Evolutionary conservation across 768 basidiomycete species (phyloP), one percentile per base, ranked within the genome.

Genomic region (Gyrodon lividus): DNA sequence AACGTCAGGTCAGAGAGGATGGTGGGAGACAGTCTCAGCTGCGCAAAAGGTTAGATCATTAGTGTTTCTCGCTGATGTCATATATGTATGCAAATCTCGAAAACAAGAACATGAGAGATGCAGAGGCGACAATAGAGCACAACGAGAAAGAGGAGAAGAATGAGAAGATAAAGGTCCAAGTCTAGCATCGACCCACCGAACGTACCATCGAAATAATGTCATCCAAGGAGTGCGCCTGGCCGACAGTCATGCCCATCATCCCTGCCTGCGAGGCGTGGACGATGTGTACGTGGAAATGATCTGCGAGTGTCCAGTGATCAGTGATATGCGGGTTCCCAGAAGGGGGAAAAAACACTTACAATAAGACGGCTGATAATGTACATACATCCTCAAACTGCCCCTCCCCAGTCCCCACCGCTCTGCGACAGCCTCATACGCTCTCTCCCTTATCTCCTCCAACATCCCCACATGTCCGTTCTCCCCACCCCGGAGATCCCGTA

Each of bases 311-410:
- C 16, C 2, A 2, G 44, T 37, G 34, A 31, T 10, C 31, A 12
- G 13, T 9, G 31, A 31, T 14, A 31, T 10, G 13, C 12, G 13
- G 8, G 31, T 14, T n/a, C 19, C 8, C 8, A 1, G 0, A 14
- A 26, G 7, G 20, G 9, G 13, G 10, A 8, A 42, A 26, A 17
- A 12, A 17, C 4, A 76, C 89, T 56, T 51, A 95, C 95, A 98
- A 64, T 98, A 98, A 33, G 86, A 89, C 0, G 96, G 96, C 63
- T 97, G 95, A 66, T 99, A 99, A 66, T 99, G 97, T 13, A 98
- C 71, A 60, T 84, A 94, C 74, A 95, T 75, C 59, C 93, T 73
- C 52, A 97, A 62, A 9, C 82, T 77, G 3, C 84, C 86, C 14
- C 64, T 58, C 4, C 69, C 72, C 1, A 96, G 70, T 0, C 81